Base-by-base conservation (phyloP, 1,284 basidiomycete genomes). In the Trichosporon sp. region DNA sequence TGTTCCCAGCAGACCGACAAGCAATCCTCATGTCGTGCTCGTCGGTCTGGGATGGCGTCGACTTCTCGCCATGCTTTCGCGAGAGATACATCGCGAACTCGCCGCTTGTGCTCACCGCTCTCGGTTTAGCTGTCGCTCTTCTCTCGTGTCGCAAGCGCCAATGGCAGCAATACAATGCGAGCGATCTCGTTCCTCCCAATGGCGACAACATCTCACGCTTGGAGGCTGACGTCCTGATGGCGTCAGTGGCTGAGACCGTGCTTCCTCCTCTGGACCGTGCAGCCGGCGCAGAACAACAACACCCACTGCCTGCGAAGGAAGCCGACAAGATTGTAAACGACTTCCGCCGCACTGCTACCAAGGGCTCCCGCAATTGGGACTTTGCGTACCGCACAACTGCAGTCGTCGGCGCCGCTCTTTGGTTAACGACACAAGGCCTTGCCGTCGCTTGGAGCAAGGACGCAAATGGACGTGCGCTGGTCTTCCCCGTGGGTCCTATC, bases 41-140 rank as follows among this genome's bases (percentile, higher is more conserved):
- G 49, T 29, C 25, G 25, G 62, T 79, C 2, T 82, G 81, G 81
- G 75, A 82, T 64, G 81, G 81, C n/a, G 63, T 73, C 5, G 81
- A 82, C 68, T 82, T 82, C 61, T 75, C 74, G 1, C 68, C 67
- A 9, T 81, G 80, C 65, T 80, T 80, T 59, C 68, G 72, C 13
- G 69, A 77, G 10, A 59, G 73, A 13, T 76, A 73, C 57, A 62
- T 77, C 29, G 64, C 58, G 10, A 76, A 75, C 49, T 52, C 76
- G 4, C 76, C 79, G 1, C 63, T 79, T 23, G 57, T 72, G 3
- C 67, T 79, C 44, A 67, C 77, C 37, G 64, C 49, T 19, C 61
- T 73, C 40, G 64, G 77, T 59, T 40, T 69, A 2, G 27, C 69
- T 19, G 60, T 56, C 27, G 59, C 68, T 32, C 25, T 57, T 9